These are phyloP conservation scores for Ambrosia trifida DNA, from an alignment of 129 eudicot species.

Conservation along the genomic window DNA sequence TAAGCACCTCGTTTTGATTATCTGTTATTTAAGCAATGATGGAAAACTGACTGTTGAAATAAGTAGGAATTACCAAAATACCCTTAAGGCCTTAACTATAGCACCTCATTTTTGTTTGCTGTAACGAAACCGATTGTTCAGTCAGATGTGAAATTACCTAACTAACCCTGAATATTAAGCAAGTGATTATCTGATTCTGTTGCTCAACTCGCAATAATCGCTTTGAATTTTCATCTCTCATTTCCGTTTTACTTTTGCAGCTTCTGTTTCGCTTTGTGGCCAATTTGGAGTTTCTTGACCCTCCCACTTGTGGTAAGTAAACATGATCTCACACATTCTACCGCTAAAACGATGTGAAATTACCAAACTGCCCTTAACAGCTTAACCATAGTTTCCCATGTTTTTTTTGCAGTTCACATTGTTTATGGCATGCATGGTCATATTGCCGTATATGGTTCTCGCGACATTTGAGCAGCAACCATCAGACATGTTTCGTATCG, in stretches of 20 bases:
- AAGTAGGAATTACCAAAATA: no score
- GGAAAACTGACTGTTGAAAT: no score
- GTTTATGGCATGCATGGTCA: constrained; percentile 91
- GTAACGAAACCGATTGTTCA: neutral
- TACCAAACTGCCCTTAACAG: constrained; percentile 1
- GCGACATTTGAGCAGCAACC: constrained; percentile 60
- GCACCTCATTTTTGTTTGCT: no score
- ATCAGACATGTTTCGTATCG: constrained; percentile 63
- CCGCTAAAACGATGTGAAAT: neutral
- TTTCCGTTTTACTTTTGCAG: constrained; percentile 37
- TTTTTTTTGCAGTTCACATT: constrained; percentile 63
- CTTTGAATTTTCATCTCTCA: neutral
- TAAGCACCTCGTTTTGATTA: neutral
- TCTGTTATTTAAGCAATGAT: no score
- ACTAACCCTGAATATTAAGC: neutral
- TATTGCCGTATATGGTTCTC: constrained; percentile 68
- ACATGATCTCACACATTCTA: neutral
- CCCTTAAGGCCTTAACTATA: no score
- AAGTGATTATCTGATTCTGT: constrained; percentile 3
- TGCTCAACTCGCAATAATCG: neutral
- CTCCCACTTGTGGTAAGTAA: constrained; percentile 78
- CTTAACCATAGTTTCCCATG: neutral
- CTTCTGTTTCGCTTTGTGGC: constrained; percentile 84
- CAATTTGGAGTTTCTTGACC: constrained; percentile 91
- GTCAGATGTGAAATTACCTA: neutral